Evolutionary conservation across 1,284 basidiomycete genomes (phyloP), one percentile per base, ranked within the genome.

Genomic region (Rhodotorula sp.): DNA sequence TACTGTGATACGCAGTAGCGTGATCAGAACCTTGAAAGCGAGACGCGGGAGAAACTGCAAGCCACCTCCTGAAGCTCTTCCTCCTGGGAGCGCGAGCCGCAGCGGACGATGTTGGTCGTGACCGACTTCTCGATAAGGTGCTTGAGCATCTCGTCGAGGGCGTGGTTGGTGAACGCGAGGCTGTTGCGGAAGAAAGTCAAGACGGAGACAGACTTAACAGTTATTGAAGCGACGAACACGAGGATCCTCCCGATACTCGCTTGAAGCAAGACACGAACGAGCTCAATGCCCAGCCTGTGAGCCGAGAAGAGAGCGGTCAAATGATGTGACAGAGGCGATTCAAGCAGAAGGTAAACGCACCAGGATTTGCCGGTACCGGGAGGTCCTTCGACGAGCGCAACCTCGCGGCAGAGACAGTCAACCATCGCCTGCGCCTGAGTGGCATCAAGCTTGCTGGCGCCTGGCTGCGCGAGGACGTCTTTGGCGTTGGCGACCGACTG

Each of bases 291-390:
- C 0, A 87, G 87, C 74, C 83, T n/a, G n/a, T n/a, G n/a, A n/a
- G n/a, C n/a, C n/a, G n/a, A n/a, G n/a, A n/a, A n/a, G n/a, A n/a
- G n/a, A n/a, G n/a, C n/a, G n/a, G n/a, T n/a, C n/a, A n/a, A n/a
- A n/a, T n/a, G n/a, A n/a, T n/a, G n/a, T n/a, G n/a, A n/a, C n/a
- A n/a, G n/a, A n/a, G n/a, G n/a, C n/a, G n/a, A n/a, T n/a, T n/a
- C n/a, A n/a, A n/a, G n/a, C n/a, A n/a, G n/a, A n/a, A n/a, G n/a
- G n/a, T n/a, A n/a, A n/a, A n/a, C n/a, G n/a, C n/a, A n/a, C n/a
- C n/a, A 89, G 66, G 87, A 87, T 83, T 90, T 90, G 74, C 89
- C 89, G 0, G 89, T 90, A 3, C 89, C 89, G 10, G 89, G 89
- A 36, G 89, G 89, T 46, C 89, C 89, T 81, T 90, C 88, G 48